Base-by-base conservation (phyloP, 2,329 filamentous ascomycete species). In the Calonectria crousiana region DNA sequence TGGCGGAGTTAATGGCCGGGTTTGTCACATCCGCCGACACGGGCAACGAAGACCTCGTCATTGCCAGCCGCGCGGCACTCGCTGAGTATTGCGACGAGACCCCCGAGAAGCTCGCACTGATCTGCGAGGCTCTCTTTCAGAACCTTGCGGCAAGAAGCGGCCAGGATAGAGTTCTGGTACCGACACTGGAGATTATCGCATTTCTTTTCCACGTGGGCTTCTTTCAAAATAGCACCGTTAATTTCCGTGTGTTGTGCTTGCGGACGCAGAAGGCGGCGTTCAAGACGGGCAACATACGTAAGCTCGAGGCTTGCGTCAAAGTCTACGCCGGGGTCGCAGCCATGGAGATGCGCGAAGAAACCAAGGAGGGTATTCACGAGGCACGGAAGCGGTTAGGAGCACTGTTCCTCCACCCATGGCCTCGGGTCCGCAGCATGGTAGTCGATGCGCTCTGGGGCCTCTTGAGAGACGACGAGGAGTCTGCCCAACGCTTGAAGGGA, bases 341-440 rank as follows among this genome's bases (percentile, higher is more conserved):
- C 2, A 80, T 86, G 60, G 56, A 14, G 71, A 69, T 34, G 62
- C 77, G 79, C 32, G 76, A 74, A 30, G 85, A 86, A 0, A 85
- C 90, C 10, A 84, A 79, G 32, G 76, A 74, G 30, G 85, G 86
- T 0, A 85, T 91, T 10, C 84, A 86, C 11, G 86, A 87, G 72
- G 93, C 93, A 4, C 84, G 92, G 69, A 92, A 90, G 81, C 94
- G 95, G 82, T 86, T 98, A 51, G 90, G 90, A 0, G 92, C 90
- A 28, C 91, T 98, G 87, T 86, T 98, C 76, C 84, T 92, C 72
- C 96, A 98, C 86, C 95, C 95, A 0, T 98, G 95, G 88, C 95
- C 96, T 8, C 90, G 91, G 80, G 92, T 97, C 78, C 86, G 92
- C 74, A 89, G 84, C 74, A 82, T 87, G 58, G 91, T 91, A 20